Conservation (phyloP, 805 yeast genomes). For the Yamadazyma paraphyllophila region DNA sequence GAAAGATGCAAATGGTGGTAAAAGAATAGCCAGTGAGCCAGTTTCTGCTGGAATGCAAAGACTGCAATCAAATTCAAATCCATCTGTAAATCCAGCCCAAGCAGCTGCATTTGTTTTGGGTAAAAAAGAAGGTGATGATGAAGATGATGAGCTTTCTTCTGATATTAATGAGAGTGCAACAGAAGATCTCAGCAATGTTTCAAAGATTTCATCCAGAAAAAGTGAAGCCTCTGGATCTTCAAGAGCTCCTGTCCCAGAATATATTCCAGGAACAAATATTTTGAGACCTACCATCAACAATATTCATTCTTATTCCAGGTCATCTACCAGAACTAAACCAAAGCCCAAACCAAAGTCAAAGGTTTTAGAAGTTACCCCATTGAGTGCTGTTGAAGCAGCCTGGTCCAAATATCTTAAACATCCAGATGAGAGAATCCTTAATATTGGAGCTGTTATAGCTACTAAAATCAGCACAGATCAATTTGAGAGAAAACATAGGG, state of each 20-base stretch:
- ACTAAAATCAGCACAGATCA: slow-evolving; percentile 42
- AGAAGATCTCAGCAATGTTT: slow-evolving; percentile 20
- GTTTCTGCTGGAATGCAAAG: not conserved
- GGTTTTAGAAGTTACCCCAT: slow-evolving; percentile 41
- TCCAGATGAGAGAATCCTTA: slow-evolving; percentile 59
- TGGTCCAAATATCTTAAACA: slow-evolving; percentile 56
- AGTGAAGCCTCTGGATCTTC: slow-evolving; percentile 11
- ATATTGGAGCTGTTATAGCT: slow-evolving; percentile 53
- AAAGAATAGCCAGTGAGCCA: slow-evolving; percentile 15
- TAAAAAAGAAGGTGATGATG: slow-evolving; percentile 19
- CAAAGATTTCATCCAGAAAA: slow-evolving; percentile 21
- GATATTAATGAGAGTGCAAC: slow-evolving; percentile 25
- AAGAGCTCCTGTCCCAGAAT: slow-evolving; percentile 37
- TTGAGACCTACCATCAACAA: slow-evolving; percentile 50
- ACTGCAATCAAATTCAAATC: not conserved
- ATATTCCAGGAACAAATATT: slow-evolving; percentile 59
- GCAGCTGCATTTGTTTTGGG: slow-evolving; percentile 42
- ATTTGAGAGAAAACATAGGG: slow-evolving; percentile 58
- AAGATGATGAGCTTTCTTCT: slow-evolving; percentile 11
- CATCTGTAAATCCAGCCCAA: slow-evolving; percentile 31
- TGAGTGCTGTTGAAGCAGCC: slow-evolving; percentile 53
- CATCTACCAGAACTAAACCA: slow-evolving; percentile 14
- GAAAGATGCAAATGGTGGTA: slow-evolving; percentile 7
- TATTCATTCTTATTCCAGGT: slow-evolving; percentile 23
- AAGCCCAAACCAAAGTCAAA: slow-evolving; percentile 20